These are phyloP conservation scores for Rhizophora apiculata DNA, from an alignment of 345 rosid species.

Conservation along the genomic window DNA sequence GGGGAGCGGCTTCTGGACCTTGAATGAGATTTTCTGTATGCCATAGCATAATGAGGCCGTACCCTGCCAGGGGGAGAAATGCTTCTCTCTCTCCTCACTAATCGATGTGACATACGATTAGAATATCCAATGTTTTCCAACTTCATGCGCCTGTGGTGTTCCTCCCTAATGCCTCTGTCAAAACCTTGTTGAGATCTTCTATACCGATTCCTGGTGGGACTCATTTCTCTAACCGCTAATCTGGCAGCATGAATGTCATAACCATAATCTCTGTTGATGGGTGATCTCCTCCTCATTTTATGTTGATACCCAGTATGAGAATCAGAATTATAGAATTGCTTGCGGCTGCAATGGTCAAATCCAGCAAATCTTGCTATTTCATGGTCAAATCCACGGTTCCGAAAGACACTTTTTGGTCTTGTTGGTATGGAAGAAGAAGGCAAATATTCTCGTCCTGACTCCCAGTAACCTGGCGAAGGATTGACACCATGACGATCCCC, in stretches of 20 bases:
- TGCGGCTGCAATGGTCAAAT: constrained; percentile 28
- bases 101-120: constrained; percentile 26
- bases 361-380: constrained; percentile 25
- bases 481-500: constrained; percentile 24
- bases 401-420: constrained; percentile 30
- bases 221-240: constrained; percentile 26
- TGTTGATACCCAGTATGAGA: constrained; percentile 29
- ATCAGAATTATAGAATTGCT: constrained; percentile 33
- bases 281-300: constrained; percentile 25
- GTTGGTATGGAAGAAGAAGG: constrained; percentile 27
- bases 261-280: constrained; percentile 25
- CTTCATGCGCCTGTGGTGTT: constrained; percentile 24
- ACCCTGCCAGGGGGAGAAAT: constrained; percentile 35
- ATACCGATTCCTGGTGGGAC: constrained; percentile 37
- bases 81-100: constrained; percentile 45
- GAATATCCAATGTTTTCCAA: constrained; percentile 32
- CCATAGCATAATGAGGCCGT: constrained; percentile 28
- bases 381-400: constrained; percentile 25
- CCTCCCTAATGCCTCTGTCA: constrained; percentile 31
- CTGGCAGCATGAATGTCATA: constrained; percentile 22
- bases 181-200: constrained; percentile 32
- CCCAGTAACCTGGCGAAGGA: constrained; percentile 26
- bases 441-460: constrained; percentile 34
- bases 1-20: constrained; percentile 57
- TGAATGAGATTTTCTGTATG: constrained; percentile 32